Conservation (phyloP, 768 basidiomycete genomes). For the Daedaleopsis sinensis region DNA sequence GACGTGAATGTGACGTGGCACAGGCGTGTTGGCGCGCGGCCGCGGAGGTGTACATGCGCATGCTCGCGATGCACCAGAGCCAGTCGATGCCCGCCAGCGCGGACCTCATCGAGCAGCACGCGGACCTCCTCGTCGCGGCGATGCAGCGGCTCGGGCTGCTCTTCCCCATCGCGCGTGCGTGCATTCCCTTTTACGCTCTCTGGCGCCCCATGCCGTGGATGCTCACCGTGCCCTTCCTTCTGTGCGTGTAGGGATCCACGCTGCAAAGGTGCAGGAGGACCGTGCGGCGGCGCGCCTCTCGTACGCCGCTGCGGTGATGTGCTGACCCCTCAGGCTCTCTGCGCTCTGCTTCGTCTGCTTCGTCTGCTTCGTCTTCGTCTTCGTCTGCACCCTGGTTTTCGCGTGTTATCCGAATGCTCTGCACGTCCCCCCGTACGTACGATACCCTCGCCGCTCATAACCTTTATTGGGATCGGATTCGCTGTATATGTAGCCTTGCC, state of each 20-base stretch:
- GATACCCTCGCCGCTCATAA: too few species aligned
- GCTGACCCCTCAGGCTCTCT: background rate
- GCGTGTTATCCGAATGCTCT: too few species aligned
- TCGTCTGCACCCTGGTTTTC: too few species aligned
- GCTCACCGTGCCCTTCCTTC: too few species aligned
- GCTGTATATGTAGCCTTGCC: too few species aligned
- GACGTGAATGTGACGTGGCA: background rate
- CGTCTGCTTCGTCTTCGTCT: too few species aligned
- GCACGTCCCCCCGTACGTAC: too few species aligned
- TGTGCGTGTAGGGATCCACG: constrained; percentile 12
- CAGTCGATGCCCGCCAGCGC: constrained; percentile 17
- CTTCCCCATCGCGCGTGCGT: constrained; percentile 42
- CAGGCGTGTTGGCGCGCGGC: constrained; percentile 44
- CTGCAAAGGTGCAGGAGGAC: constrained; percentile 15
- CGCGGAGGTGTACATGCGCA: constrained; percentile 42
- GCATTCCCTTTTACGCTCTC: background rate
- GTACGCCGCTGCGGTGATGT: background rate
- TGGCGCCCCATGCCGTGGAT: too few species aligned
- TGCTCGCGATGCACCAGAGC: constrained; percentile 30
- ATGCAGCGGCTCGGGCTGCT: constrained; percentile 38
- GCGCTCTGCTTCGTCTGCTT: too few species aligned
- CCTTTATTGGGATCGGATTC: too few species aligned
- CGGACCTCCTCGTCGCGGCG: constrained; percentile 37
- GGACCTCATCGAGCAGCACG: constrained; percentile 36
- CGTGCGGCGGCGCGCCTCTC: background rate